Conservation (phyloP, 2,329 filamentous ascomycete genomes). For the Capronia epimyces region DNA sequence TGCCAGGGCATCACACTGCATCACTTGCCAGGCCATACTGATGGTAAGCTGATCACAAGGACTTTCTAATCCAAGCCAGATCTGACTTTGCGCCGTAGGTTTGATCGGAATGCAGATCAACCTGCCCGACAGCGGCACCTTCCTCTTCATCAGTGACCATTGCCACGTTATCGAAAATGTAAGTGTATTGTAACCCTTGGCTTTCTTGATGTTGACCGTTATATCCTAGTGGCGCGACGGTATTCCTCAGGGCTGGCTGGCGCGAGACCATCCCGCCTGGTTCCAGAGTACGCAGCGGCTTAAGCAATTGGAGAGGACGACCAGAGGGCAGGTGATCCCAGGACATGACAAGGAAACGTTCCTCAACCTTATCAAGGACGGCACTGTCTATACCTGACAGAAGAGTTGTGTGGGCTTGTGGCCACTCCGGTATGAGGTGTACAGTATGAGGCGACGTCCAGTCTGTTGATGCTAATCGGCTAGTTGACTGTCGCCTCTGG, state of each 20-base stretch:
- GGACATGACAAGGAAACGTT: constrained; percentile 28
- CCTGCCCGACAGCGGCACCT: constrained; percentile 27
- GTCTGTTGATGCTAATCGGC: background rate
- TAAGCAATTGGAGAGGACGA: constrained; percentile 27
- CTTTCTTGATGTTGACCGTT: constrained; percentile 1
- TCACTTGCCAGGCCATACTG: constrained; percentile 27
- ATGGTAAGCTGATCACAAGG: constrained; percentile 16
- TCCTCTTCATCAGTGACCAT: constrained; percentile 28
- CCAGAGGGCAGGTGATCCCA: constrained; percentile 23
- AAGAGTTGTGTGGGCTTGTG: background rate
- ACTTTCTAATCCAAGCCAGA: background rate
- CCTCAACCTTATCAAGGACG: constrained; percentile 20
- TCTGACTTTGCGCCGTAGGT: constrained; percentile 16
- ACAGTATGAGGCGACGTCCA: background rate
- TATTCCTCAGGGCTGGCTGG: constrained; percentile 28
- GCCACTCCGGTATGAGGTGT: background rate
- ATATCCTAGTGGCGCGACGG: constrained; percentile 25
- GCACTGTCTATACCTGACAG: constrained; percentile 19
- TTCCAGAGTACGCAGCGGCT: constrained; percentile 26
- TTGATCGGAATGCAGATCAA: constrained; percentile 29
- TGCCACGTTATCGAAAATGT: constrained; percentile 29
- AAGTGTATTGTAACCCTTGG: constrained; percentile 3
- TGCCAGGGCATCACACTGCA: constrained; percentile 29
- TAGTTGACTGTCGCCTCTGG: background rate
- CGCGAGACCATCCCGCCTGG: constrained; percentile 28